Base-by-base conservation (phyloP, 208 protist genomes). In the Leishmania martiniquensis region DNA sequence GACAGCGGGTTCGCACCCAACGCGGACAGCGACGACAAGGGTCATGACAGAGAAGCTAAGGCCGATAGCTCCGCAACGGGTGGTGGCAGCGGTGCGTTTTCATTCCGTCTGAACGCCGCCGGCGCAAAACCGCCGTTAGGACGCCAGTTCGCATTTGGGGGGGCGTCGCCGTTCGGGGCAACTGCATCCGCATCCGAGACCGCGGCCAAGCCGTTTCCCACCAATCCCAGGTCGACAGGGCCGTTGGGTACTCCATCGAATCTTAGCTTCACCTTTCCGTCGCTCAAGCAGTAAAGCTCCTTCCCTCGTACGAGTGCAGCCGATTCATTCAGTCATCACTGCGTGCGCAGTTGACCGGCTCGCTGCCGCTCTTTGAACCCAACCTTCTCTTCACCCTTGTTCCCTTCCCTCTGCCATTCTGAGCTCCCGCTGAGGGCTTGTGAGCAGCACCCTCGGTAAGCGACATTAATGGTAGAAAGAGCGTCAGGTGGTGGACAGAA, bases 1-100 rank as follows among this genome's bases (percentile, higher is more conserved):
- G 92, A 96, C 81, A 75, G 86, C 76, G 92, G 90, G 39, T 96
- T 96, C 76, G 92, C 92, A 1, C 78, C 91, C 4, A 76, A 84
- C 75, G 86, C 89, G 34, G 87, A 88, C 74, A 91, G 84, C 62
- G 87, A 88, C 22, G 77, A 82, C 32, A 45, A 63, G 17, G 78
- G 77, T 22, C 78, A 91, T 70, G 85, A 88, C 22, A 76, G 82
- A 32, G 39, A 68, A 12, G 76, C 75, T 22, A 81, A 85, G 52
- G 25, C 85, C 60, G 73, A 70, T 29, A 79, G 82, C 32, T 62
- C 80, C 20, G 22, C 63, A 5, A 9, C 57, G 1, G 39, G 22
- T 72, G 67, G 37, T 1, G 42, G 39, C 42, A 69, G 37, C 25
- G 65, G 42, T 51, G 25, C 42, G 3, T 49, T 51, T n/a, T 69